Base-by-base conservation (phyloP, 2,329 filamentous ascomycete genomes). In the Monilinia aucupariae region DNA sequence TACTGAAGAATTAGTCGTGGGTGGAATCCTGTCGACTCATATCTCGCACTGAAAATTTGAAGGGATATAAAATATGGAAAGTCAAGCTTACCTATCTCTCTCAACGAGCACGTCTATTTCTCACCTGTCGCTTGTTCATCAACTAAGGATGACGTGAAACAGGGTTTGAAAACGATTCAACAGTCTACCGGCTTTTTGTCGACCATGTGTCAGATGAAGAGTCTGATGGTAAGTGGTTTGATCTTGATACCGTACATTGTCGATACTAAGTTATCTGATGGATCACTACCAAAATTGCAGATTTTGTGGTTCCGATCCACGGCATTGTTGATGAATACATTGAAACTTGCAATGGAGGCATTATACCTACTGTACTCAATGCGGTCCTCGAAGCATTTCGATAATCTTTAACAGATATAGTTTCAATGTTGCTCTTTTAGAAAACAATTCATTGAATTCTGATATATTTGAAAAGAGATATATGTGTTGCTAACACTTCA, bases 221-320 rank as follows among this genome's bases (percentile, higher is more conserved):
- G 4, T 39, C 20, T n/a, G 34, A 41, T 25, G 34, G 52, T 10
- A 39, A 25, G n/a, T 17, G 15, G 13, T 54, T 22, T 41, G 25
- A 15, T 15, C 25, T 41, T 17, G 52, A 54, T 54, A 25, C 2
- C 25, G n/a, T 37, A 8, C 22, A 37, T n/a, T 54, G 41, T 30
- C 25, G 17, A 30, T 6, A 6, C 6, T 30, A 30, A 41, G 34
- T 27, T 25, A 25, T 54, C 13, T 1, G 25, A 25, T 13, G 13
- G 20, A 8, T 39, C 7, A 9, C n/a, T 22, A 27, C 13, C 39
- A 27, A 27, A 17, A 41, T 7, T 27, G 17, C 25, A 20, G 54
- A 58, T 47, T 27, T 58, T 43, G 22, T 58, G 17, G 17, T 58
- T 48, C 54, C 54, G 9, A 25, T 58, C n/a, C 54, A 58, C 41